phyloP scores from a whole-genome alignment of 257 asterid genomes.

The Paulownia fortunei region DNA sequence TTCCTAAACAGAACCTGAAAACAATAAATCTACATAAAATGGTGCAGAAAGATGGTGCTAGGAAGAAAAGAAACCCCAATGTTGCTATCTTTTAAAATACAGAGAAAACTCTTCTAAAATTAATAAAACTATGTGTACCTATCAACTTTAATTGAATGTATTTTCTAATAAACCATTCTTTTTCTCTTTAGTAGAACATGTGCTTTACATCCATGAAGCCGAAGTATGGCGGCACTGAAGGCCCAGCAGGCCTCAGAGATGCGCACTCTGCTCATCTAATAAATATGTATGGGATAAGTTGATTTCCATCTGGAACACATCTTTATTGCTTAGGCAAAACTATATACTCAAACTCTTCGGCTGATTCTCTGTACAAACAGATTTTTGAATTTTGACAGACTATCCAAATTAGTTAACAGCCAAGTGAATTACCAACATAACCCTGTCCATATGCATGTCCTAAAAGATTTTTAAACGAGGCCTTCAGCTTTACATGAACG shows the following conservation, averaged over 20 bases:
- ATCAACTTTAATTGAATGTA: neutral
- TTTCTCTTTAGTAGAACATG: neutral
- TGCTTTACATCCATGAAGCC: neutral
- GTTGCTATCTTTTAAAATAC: neutral
- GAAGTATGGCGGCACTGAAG: neutral
- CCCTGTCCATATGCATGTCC: neutral
- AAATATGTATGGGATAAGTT: too few relatives aligned
- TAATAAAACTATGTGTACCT: neutral
- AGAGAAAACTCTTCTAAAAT: neutral
- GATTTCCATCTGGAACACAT: too few relatives aligned
- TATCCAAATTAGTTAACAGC: neutral
- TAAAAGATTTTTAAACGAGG: neutral
- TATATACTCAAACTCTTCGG: too few relatives aligned
- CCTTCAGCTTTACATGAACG: neutral
- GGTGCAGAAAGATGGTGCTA: neutral
- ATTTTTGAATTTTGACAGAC: neutral
- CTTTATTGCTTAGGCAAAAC: neutral
- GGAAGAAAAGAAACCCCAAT: neutral
- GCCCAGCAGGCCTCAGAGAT: neutral
- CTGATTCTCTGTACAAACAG: neutral
- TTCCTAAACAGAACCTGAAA: conserved; percentile 76
- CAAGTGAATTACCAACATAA: neutral
- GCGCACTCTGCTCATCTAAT: neutral
- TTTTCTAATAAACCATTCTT: too few relatives aligned
- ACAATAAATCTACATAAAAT: conserved; percentile 9